Evolutionary conservation across 2,329 filamentous ascomycete species (phyloP), one percentile per base, ranked within the genome.

Genomic region (Coniochaeta prunicola): DNA sequence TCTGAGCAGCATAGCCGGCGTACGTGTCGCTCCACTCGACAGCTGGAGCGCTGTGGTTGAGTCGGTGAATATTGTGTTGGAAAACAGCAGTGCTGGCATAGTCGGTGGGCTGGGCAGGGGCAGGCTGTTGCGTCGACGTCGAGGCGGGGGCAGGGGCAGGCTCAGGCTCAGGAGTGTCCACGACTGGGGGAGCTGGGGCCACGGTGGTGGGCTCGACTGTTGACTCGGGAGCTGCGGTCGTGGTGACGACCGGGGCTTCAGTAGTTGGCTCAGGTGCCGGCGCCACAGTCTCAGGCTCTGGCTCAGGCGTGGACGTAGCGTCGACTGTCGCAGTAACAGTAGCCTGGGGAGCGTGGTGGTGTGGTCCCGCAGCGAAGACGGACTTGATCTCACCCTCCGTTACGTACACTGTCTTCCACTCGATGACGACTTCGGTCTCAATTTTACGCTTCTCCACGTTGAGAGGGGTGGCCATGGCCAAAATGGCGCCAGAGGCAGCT

Each of bases 1-100:
- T 83, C 59, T 76, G 75, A 55, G 76, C 64, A 45, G 92, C 92
- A 61, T 82, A 90, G 58, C 71, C 69, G 58, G 85, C 88, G 58
- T 91, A 82, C 48, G 76, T 75, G 9, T 76, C 69, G 66, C 87
- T 81, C 89, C 90, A 97, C 56, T 68, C 70, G 53, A 97, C 69
- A 50, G 76, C 80, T 24, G 74, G 69, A 36, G 85, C 85, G 19
- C 87, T 88, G 81, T 97, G 91, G 78, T 94, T 96, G 69, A 79
- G 72, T 63, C 94, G 92, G 76, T 94, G 90, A 57, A 88, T 68
- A 77, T 97, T 97, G 86, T 97, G 94, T 71, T 90, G 84, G 66
- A 86, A 78, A 56, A 93, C 67, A 56, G 80, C 80, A 15, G 74
- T 69, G 59, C 70, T 70, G 58, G 61, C 50, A 62, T 66, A 68